Evolutionary conservation across 116 monocot species (phyloP).

Genomic region (Zostera marina): DNA sequence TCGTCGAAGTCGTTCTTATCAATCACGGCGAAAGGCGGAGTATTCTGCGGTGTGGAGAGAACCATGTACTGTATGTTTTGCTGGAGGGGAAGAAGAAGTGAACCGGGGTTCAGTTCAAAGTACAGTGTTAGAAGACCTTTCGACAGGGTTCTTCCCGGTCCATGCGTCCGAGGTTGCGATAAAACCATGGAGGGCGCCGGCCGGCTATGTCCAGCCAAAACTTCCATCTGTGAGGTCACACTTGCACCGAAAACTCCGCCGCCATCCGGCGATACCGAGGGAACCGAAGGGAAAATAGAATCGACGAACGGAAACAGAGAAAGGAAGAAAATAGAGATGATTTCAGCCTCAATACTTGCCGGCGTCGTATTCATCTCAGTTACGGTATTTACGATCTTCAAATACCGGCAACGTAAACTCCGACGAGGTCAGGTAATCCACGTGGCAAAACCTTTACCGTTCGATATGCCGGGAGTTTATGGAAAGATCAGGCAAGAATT

Average conservation of each 20-base stretch:
- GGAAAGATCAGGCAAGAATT: neutral
- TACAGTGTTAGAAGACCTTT: slow-evolving; percentile 16
- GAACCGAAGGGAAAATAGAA: neutral
- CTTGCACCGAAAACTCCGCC: neutral
- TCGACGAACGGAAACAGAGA: no score
- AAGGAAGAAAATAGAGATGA: no score
- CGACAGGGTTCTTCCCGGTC: slow-evolving; percentile 40
- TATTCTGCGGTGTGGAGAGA: slow-evolving; percentile 41
- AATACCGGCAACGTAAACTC: no score
- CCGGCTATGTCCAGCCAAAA: slow-evolving; percentile 19
- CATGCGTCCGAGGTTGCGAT: slow-evolving; percentile 25
- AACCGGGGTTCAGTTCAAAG: slow-evolving; percentile 5
- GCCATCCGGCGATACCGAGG: neutral
- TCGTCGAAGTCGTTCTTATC: slow-evolving; percentile 18
- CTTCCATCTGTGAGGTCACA: slow-evolving; percentile 19
- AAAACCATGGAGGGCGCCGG: slow-evolving; percentile 30
- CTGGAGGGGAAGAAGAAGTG: slow-evolving; percentile 27
- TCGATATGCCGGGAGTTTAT: neutral
- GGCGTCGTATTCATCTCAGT: no score
- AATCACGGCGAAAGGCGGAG: slow-evolving; percentile 34
- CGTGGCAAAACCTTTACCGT: neutral
- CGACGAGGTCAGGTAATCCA: no score
- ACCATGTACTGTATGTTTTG: slow-evolving; percentile 37
- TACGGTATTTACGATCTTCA: no score
- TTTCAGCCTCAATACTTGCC: no score